Base-by-base conservation (phyloP, 306 rosid genomes). In the Cercis canadensis region DNA sequence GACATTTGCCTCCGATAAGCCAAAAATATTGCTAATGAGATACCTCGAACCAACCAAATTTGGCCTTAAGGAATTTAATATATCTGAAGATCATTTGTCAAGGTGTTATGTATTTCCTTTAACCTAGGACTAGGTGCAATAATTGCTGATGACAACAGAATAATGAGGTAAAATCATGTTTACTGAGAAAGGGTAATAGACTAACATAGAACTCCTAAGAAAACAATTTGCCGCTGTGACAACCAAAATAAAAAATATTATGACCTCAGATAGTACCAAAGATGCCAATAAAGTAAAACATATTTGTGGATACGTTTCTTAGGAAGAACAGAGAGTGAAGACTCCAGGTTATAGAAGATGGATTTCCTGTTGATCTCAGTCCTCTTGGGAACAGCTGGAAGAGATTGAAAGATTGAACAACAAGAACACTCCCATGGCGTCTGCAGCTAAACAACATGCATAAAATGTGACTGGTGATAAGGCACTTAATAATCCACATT, bases 241-340 rank as follows among this genome's bases (percentile, higher is more conserved):
- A 70, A 55, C 46, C 61, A 61, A 57, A 44, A 36, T n/a, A 31
- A 19, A 5, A 2, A 39, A 36, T 57, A 49, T 4, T 34, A 57
- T 39, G 65, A 63, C 70, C 59, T 43, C 14, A 1, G 10, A 57
- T 45, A 44, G 39, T 24, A 65, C 12, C 39, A 72, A 32, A 70
- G 24, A 75, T 21, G 67, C 36, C 37, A 36, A 54, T 54, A 54
- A 32, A 14, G 43, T 5, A 52, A 58, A 77, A 63, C 64, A 9
- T 17, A 65, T 39, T 50, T 18, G 68, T 33, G 91, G 94, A 92
- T 92, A 89, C 98, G 86, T 33, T 79, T 77, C 81, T 62, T 80
- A 4, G 85, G 95, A 72, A 89, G 70, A 74, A 81, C 62, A 52
- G 90, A 72, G 43, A 57, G 60, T 62, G 88, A 78, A 79, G 69